phyloP scores from a whole-genome alignment of 1,284 basidiomycete species.

The Ceratobasidium papillatum region DNA sequence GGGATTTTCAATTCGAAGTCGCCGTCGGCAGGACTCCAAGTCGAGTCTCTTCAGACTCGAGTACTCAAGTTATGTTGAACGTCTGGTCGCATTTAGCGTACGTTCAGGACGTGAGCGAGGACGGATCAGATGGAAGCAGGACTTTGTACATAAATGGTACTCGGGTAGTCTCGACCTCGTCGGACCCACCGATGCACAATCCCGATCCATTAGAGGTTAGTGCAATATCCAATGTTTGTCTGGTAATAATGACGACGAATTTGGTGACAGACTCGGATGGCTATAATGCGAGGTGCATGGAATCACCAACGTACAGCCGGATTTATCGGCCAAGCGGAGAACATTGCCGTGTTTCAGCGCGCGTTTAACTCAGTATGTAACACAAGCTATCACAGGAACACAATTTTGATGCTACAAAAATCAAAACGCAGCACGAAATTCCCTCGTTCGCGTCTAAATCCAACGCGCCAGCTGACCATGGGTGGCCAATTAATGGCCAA shows the following conservation, averaged over 20 bases:
- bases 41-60: not conserved
- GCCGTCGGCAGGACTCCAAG: not conserved
- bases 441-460: no score
- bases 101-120: not conserved
- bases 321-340: not conserved
- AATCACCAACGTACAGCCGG: not conserved
- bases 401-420: no score
- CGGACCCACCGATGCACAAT: not conserved
- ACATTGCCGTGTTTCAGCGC: not conserved
- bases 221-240: not conserved
- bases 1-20: constrained; percentile 2
- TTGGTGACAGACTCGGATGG: not conserved
- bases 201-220: not conserved
- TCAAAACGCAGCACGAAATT: no score
- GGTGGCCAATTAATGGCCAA: no score
- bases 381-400: no score
- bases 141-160: not conserved
- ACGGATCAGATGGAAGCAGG: not conserved
- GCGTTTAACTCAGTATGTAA: not conserved
- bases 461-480: no score
- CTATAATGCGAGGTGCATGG: not conserved
- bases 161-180: not conserved
- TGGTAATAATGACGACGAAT: no score
- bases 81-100: not conserved
- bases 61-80: not conserved